Percentiles rank a stretch among this genome's conserved stretches.
phyloP scores from a whole-genome alignment of 2,329 filamentous ascomycete genomes.

The Xylaria sp. region DNA sequence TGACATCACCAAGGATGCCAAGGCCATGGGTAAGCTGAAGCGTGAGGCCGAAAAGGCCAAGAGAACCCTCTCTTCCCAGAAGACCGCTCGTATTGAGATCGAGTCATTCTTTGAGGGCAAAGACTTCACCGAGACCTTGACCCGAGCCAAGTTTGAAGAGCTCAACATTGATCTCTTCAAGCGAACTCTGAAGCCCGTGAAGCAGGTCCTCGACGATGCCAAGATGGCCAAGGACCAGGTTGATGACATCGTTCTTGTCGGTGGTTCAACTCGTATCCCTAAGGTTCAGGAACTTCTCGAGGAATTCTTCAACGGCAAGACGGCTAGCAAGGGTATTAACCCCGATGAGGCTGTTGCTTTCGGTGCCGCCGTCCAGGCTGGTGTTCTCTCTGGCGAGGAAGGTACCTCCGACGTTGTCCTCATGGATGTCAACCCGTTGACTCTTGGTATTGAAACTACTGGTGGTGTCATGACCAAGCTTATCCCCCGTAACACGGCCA shows the following conservation, averaged over 20 bases:
- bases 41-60: conserved; percentile 99
- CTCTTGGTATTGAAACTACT: conserved; percentile 96
- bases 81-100: conserved; percentile 94
- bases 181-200: conserved; percentile 98
- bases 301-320: conserved; percentile 96
- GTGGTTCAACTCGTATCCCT: conserved; percentile 98
- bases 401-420: conserved; percentile 85
- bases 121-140: conserved; percentile 98
- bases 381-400: conserved; percentile 90
- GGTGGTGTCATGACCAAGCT: conserved; percentile 98
- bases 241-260: conserved; percentile 96
- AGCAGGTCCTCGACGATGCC: conserved; percentile 98
- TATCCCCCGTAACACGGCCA: conserved; percentile 92
- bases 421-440: conserved; percentile 97
- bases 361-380: conserved; percentile 96
- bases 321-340: conserved; percentile 99
- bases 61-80: conserved; percentile 94
- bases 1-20: conserved; percentile 91
- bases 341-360: conserved; percentile 99
- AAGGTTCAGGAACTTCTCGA: conserved; percentile 96
- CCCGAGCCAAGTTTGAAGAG: conserved; percentile 99
- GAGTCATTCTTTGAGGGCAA: conserved; percentile 97
- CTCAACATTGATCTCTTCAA: conserved; percentile 99
- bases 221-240: conserved; percentile 97
- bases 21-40: conserved; percentile 99